Evolutionary conservation across 129 eudicot genomes (phyloP).

Genomic region (Centaurea solstitialis): DNA sequence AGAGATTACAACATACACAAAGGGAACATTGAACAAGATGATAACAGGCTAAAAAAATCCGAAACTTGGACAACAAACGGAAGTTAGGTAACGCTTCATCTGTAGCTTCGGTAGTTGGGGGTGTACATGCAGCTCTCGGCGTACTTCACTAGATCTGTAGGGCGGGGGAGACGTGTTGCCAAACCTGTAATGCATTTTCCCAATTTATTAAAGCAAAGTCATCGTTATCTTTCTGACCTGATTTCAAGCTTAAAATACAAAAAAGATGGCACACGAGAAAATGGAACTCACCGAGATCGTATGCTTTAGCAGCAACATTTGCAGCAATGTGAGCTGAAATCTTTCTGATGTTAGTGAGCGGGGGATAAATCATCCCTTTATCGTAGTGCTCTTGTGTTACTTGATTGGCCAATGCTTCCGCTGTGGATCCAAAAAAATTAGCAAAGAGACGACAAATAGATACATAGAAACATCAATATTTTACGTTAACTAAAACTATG

Average conservation of each 20-base stretch:
- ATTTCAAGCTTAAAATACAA: neutral
- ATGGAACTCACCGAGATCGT: slow-evolving; percentile 70
- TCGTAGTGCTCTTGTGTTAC: slow-evolving; percentile 83
- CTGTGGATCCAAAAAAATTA: slow-evolving; percentile 35
- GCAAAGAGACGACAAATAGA: neutral
- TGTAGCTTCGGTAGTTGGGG: slow-evolving; percentile 69
- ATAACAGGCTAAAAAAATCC: neutral
- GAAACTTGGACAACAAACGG: neutral
- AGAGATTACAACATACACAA: slow-evolving; percentile 22
- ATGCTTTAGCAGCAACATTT: slow-evolving; percentile 85
- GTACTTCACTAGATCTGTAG: slow-evolving; percentile 65
- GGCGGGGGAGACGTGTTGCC: slow-evolving; percentile 89
- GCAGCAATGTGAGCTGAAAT: slow-evolving; percentile 93
- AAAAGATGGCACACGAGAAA: neutral
- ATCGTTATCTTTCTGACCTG: neutral
- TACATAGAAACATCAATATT: neutral
- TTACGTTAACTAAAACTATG: neutral
- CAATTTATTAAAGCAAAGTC: neutral
- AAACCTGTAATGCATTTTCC: slow-evolving; percentile 46
- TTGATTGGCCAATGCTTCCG: slow-evolving; percentile 90
- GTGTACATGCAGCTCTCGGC: slow-evolving; percentile 93
- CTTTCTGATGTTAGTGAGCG: slow-evolving; percentile 74
- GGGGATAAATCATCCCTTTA: slow-evolving; percentile 92
- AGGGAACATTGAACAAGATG: neutral
- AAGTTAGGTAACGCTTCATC: slow-evolving; percentile 30